Evolutionary conservation across 495 filamentous ascomycete genomes (phyloP).

Genomic region (Cladorrhinum samala): DNA sequence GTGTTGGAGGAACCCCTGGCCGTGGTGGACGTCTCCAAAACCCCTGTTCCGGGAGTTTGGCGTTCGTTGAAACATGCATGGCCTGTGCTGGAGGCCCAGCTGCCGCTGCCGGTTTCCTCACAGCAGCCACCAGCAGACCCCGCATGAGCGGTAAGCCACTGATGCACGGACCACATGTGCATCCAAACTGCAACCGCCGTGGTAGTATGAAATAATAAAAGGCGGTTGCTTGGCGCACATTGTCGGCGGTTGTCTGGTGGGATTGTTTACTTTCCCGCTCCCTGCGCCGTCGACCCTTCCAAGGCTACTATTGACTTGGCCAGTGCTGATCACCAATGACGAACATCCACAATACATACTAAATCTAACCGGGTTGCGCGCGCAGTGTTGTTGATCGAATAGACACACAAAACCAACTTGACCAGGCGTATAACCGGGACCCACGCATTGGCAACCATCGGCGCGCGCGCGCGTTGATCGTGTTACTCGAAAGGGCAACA

Average conservation of each 20-base stretch:
- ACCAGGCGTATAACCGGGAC: background rate
- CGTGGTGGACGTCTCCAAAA: background rate
- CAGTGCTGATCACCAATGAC: background rate
- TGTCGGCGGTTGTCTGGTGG: slow-evolving; percentile 12
- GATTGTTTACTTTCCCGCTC: slow-evolving; percentile 14
- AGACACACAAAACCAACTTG: background rate
- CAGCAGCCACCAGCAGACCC: background rate
- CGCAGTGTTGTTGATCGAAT: background rate
- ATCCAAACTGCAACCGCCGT: too few relatives aligned
- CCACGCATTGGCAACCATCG: background rate
- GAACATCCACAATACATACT: background rate
- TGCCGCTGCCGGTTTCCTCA: too few relatives aligned
- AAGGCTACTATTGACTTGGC: background rate
- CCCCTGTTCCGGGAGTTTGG: background rate
- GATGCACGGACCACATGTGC: too few relatives aligned
- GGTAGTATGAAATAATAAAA: too few relatives aligned
- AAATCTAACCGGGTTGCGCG: background rate
- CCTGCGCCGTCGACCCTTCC: background rate
- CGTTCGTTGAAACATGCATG: slow-evolving; percentile 2
- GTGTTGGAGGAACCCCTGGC: background rate
- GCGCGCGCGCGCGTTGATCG: too few relatives aligned
- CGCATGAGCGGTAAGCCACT: slow-evolving; percentile 4
- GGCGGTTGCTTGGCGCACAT: background rate
- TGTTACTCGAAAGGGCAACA: too few relatives aligned
- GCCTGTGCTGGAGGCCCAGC: background rate